These are phyloP conservation scores for Coleophoma crateriformis DNA, from an alignment of 2,329 filamentous ascomycete genomes.

Conservation along the genomic window DNA sequence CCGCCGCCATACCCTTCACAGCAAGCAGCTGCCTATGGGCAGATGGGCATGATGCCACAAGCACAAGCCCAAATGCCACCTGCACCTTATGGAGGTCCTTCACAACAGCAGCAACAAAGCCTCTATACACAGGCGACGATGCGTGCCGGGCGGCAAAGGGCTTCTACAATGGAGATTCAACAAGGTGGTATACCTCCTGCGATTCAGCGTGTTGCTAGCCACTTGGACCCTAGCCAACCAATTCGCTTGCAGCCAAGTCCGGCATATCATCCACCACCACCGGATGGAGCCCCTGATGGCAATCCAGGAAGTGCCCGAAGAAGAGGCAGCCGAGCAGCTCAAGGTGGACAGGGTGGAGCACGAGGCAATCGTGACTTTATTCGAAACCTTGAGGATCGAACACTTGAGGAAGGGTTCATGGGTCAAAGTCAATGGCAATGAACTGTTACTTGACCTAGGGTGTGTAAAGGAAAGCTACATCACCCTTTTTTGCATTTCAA, in stretches of 20 bases:
- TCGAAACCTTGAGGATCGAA: constrained; percentile 88
- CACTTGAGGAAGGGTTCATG: constrained; percentile 88
- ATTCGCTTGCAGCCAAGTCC: constrained; percentile 93
- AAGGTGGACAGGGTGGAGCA: constrained; percentile 45
- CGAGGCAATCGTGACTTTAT: constrained; percentile 80
- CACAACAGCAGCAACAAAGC: constrained; percentile 54
- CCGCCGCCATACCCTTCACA: constrained; percentile 72
- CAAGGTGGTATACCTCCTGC: constrained; percentile 87
- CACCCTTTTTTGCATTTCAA: constrained; percentile 4
- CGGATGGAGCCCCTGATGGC: constrained; percentile 71
- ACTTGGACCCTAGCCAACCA: constrained; percentile 89
- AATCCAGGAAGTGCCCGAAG: constrained; percentile 56
- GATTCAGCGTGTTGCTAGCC: constrained; percentile 91
- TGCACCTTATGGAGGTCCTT: constrained; percentile 50
- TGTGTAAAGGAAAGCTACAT: constrained; percentile 2
- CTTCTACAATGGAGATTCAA: constrained; percentile 94
- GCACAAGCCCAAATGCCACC: constrained; percentile 60
- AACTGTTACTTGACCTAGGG: constrained; percentile 4
- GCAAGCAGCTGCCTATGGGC: constrained; percentile 46
- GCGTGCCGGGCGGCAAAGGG: constrained; percentile 76
- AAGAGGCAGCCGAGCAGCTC: constrained; percentile 68
- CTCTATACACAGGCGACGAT: constrained; percentile 71
- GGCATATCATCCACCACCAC: constrained; percentile 91
- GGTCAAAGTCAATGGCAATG: constrained; percentile 66
- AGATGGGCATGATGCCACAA: constrained; percentile 64